These are phyloP conservation scores for Myxozyma sirexii DNA, from an alignment of 805 yeast genomes.

Conservation along the genomic window DNA sequence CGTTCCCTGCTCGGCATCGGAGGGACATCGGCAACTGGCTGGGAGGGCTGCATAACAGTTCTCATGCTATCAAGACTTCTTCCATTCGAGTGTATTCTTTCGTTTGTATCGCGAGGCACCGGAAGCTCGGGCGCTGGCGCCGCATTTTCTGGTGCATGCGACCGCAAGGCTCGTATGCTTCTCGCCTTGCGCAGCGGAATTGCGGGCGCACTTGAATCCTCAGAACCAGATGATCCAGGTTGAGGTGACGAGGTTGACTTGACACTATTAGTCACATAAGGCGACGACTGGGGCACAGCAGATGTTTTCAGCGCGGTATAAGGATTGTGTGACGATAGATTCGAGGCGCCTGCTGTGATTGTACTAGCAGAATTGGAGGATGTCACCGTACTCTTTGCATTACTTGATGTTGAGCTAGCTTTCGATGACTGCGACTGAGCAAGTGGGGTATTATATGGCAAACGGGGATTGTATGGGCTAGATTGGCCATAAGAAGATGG, in stretches of 20 bases:
- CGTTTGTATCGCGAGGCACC: not conserved
- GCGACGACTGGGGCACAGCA: not conserved
- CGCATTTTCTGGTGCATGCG: not conserved
- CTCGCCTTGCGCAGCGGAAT: slow-evolving; percentile 24
- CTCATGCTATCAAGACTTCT: not conserved
- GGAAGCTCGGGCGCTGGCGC: slow-evolving; percentile 1
- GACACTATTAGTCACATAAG: not conserved
- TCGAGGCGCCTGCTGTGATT: too few relatives aligned
- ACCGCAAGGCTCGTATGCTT: slow-evolving; percentile 7
- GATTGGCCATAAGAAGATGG: not conserved
- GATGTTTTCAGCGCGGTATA: not conserved
- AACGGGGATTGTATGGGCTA: not conserved
- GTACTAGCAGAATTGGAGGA: too few relatives aligned
- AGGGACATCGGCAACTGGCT: not conserved
- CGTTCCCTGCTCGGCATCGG: not conserved
- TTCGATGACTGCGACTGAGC: not conserved
- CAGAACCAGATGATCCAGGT: not conserved
- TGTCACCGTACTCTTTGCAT: not conserved
- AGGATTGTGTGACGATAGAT: not conserved
- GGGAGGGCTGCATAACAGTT: not conserved
- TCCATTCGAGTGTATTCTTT: not conserved
- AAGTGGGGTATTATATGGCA: not conserved
- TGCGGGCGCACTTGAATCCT: slow-evolving; percentile 2
- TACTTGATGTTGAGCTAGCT: not conserved
- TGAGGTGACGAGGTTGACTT: not conserved